These are phyloP conservation scores for Talaromyces borbonicus DNA, from an alignment of 495 filamentous ascomycete genomes.

Conservation along the genomic window DNA sequence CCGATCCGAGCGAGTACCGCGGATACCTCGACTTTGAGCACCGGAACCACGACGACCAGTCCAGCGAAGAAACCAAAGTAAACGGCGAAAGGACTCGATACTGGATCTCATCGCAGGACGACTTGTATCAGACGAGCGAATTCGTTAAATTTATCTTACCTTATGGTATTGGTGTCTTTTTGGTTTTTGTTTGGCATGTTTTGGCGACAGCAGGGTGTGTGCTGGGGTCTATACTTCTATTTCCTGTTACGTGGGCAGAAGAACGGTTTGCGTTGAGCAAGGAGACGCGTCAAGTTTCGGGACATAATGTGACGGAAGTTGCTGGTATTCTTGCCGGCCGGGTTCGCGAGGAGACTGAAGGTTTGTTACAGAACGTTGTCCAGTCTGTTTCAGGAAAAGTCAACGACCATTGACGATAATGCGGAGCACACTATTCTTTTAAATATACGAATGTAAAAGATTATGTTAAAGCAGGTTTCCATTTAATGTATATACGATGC, in stretches of 20 bases:
- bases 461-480: too few species aligned
- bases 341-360: neutral
- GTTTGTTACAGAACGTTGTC: neutral
- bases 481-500: too few species aligned
- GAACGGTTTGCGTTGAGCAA: conserved; percentile 20
- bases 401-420: neutral
- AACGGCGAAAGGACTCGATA: conserved; percentile 29
- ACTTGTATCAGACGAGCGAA: conserved; percentile 73
- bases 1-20: conserved; percentile 17
- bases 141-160: conserved; percentile 57
- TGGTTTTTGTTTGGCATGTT: conserved; percentile 50
- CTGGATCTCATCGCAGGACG: conserved; percentile 66
- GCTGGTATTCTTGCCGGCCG: neutral
- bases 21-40: conserved; percentile 9
- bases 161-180: conserved; percentile 24
- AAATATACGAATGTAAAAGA: too few species aligned
- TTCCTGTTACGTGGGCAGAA: conserved; percentile 44
- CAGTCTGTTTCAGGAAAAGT: neutral
- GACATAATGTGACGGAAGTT: conserved; percentile 2
- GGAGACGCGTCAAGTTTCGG: neutral
- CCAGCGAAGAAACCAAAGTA: conserved; percentile 9
- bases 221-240: conserved; percentile 39
- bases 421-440: too few species aligned
- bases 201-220: conserved; percentile 53
- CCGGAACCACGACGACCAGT: neutral